Percentiles rank a stretch among this genome's conserved stretches.
Conservation (phyloP, 257 asterid genomes). For the Solanum sejunctum region DNA sequence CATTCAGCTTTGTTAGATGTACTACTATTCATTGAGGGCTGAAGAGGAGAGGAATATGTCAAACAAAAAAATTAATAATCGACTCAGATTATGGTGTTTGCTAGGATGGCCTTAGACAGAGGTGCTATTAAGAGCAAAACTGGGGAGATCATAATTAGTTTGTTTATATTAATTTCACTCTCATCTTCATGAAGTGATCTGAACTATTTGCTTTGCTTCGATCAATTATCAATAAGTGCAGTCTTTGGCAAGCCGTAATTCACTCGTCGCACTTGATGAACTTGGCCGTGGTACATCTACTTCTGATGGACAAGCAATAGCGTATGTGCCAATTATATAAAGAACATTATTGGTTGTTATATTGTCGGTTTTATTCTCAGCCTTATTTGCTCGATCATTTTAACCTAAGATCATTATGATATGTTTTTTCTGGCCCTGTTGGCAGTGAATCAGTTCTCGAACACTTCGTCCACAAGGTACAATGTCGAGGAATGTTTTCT, state of each 20-base stretch:
- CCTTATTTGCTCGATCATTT: not conserved
- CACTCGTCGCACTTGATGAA: constrained; percentile 92
- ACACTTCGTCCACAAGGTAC: constrained; percentile 67
- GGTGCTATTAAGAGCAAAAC: not conserved
- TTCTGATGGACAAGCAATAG: constrained; percentile 98
- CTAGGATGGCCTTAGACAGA: not conserved
- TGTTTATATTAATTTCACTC: not conserved
- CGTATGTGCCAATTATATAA: constrained; percentile 45
- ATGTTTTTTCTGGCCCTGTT: constrained; percentile 11
- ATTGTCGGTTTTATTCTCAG: not conserved
- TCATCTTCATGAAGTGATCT: constrained; percentile 2
- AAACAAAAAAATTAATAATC: not conserved
- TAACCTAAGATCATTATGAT: not conserved
- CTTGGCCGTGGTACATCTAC: constrained; percentile 98
- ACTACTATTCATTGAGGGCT: not conserved
- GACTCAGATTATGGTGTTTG: not conserved
- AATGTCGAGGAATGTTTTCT: constrained; percentile 94
- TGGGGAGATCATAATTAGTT: not conserved
- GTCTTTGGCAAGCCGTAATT: constrained; percentile 66
- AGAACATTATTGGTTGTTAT: not conserved
- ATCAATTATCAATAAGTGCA: constrained; percentile 16
- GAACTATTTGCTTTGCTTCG: not conserved
- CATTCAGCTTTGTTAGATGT: not conserved
- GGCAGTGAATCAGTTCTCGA: constrained; percentile 91
- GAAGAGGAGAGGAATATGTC: not conserved